A percentile compares a stretch with the other conserved stretches of the same genome.
phyloP scores from a whole-genome alignment of 2,329 filamentous ascomycete species.

The Botrytis sinoallii region DNA sequence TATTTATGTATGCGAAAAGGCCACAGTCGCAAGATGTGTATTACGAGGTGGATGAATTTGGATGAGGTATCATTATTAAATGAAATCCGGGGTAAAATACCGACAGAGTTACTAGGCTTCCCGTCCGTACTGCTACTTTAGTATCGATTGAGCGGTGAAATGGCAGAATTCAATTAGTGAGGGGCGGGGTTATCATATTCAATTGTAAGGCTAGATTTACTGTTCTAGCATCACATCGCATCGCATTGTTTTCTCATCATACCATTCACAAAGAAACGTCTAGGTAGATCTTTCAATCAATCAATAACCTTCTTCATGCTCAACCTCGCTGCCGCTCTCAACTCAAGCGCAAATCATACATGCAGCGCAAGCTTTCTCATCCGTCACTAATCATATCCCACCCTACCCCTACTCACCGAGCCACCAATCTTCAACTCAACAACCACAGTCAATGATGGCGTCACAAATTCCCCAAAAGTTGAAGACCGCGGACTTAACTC shows the following conservation, averaged over 20 bases:
- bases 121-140: background rate
- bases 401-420: background rate
- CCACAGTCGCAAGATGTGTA: constrained; percentile 20
- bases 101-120: background rate
- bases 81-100: constrained; percentile 20
- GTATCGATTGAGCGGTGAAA: background rate
- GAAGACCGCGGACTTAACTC: constrained; percentile 76
- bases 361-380: background rate
- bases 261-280: background rate
- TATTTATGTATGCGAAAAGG: constrained; percentile 16
- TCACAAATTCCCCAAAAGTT: constrained; percentile 67
- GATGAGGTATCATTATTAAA: background rate
- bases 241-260: background rate
- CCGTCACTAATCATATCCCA: background rate
- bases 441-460: constrained; percentile 56
- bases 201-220: background rate
- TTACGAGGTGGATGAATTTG: constrained; percentile 7
- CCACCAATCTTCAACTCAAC: background rate
- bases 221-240: background rate
- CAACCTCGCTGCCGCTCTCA: background rate
- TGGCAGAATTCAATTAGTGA: constrained; percentile 10
- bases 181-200: background rate
- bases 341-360: background rate
- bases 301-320: background rate
- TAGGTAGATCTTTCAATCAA: too few relatives aligned